Evolutionary conservation across 371 early-diverging fungal genomes (phyloP).

Genomic region (Circinella umbellata): DNA sequence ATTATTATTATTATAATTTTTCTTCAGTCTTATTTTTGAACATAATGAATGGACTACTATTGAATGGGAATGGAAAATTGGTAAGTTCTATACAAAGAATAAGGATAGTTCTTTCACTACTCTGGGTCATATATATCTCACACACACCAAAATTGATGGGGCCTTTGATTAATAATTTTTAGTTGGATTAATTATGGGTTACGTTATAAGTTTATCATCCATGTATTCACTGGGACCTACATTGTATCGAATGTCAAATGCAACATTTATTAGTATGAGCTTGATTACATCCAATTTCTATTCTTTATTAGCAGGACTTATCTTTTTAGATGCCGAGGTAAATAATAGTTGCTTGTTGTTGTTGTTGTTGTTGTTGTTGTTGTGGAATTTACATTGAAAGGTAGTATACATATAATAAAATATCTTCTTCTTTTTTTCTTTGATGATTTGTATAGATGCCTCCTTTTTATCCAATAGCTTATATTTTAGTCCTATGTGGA

Average conservation of each 20-base stretch:
- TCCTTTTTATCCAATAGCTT: constrained; percentile 44
- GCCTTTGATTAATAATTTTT: not conserved
- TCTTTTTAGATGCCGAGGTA: constrained; percentile 42
- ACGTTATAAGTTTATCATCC: constrained; percentile 39
- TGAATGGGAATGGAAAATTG: constrained; percentile 30
- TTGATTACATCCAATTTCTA: constrained; percentile 51
- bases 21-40: constrained; percentile 37
- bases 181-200: constrained; percentile 23
- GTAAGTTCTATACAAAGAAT: constrained; percentile 22
- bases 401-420: not conserved
- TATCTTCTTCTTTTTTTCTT: too few species aligned
- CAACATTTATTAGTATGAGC: constrained; percentile 49
- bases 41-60: constrained; percentile 25
- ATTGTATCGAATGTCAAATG: constrained; percentile 41
- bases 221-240: constrained; percentile 52
- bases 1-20: not conserved
- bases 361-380: too few species aligned
- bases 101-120: not conserved
- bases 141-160: too few species aligned
- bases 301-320: constrained; percentile 40
- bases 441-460: constrained; percentile 27
- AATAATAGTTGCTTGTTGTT: not conserved
- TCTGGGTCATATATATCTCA: not conserved
- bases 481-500: constrained; percentile 37
- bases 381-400: too few species aligned